Base-by-base conservation (phyloP, 129 eudicot species). In the Arctium minus region DNA sequence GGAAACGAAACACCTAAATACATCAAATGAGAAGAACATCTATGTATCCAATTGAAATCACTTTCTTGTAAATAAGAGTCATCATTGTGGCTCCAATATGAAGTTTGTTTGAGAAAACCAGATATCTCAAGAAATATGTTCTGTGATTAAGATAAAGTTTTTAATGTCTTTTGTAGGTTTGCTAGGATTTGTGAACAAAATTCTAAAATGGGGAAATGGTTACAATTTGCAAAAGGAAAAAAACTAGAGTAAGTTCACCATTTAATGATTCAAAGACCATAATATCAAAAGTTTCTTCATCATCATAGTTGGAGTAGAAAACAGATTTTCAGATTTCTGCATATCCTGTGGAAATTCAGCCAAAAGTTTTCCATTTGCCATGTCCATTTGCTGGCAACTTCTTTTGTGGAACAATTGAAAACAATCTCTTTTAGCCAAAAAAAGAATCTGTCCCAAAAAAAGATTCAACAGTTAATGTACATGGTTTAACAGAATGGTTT, bases 371-470 rank as follows among this genome's bases (percentile, higher is more conserved):
- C 62, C 77, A 73, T 38, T 18, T 35, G 62, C 36, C 60, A 62
- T 76, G 74, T 78, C 27, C 73, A 30, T 13, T 78, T 78, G 67
- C 73, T 65, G 65, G 69, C 8, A 79, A 29, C 27, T 22, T 22
- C 62, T 79, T 30, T 40, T 27, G 2, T 73, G 60, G 77, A 7
- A 3, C 1, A 56, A 60, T 15, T 18, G 29, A 60, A 60, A 60
- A 5, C 29, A 15, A 60, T 60, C 0, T 56, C 27, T 56, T 56
- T 56, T 56, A 56, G 67, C 29, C 8, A 56, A 13, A 56, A 13
- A 56, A 15, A 56, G 67, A 56, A 56, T 56, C 27, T 56, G 18
- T 12, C 56, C 56, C 9, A 38, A 46, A 46, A 9, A 46, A 42
- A 46, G 15, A 56, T 56, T 56, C 18, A 56, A 56, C 67, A 56